Percentiles rank a stretch among this genome's conserved stretches.
Evolutionary conservation across 768 basidiomycete species (phyloP).

Genomic region (Suillus subalutaceus): DNA sequence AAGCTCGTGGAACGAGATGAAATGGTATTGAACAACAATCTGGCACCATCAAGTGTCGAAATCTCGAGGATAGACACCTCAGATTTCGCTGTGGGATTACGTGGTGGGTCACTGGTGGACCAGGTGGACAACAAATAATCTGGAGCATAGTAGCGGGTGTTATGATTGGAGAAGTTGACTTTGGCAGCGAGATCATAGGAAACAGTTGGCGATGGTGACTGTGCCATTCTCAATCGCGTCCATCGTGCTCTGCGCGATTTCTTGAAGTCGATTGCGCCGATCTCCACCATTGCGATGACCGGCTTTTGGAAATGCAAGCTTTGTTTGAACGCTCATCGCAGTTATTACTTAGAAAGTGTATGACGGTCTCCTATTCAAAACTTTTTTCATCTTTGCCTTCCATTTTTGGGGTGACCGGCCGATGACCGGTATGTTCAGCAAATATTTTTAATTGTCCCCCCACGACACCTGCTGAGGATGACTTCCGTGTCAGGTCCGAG

Average conservation of each 20-base stretch:
- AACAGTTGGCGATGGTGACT: conserved; percentile 32
- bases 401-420: not conserved
- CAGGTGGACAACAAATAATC: conserved; percentile 52
- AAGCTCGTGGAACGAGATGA: conserved; percentile 16
- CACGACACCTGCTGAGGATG: not conserved
- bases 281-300: not conserved
- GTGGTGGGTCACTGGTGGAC: conserved; percentile 28
- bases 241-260: conserved; percentile 56
- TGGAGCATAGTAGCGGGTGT: conserved; percentile 57
- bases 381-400: not conserved
- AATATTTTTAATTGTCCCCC: not conserved
- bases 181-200: conserved; percentile 39
- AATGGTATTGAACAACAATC: conserved; percentile 34
- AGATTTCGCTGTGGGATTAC: not conserved
- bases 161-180: conserved; percentile 37
- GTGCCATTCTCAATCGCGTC: conserved; percentile 50
- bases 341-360: not conserved
- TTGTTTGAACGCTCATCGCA: conserved; percentile 11
- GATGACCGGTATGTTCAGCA: not conserved
- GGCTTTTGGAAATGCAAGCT: conserved; percentile 9
- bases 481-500: not conserved
- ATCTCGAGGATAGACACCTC: conserved; percentile 58
- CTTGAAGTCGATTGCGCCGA: conserved; percentile 26
- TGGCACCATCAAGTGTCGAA: conserved; percentile 65
- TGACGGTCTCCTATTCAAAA: not conserved